Percentiles rank a stretch among this genome's conserved stretches.
Conservation (phyloP, 352 stramenopile species). For the Phytophthora europaea region DNA sequence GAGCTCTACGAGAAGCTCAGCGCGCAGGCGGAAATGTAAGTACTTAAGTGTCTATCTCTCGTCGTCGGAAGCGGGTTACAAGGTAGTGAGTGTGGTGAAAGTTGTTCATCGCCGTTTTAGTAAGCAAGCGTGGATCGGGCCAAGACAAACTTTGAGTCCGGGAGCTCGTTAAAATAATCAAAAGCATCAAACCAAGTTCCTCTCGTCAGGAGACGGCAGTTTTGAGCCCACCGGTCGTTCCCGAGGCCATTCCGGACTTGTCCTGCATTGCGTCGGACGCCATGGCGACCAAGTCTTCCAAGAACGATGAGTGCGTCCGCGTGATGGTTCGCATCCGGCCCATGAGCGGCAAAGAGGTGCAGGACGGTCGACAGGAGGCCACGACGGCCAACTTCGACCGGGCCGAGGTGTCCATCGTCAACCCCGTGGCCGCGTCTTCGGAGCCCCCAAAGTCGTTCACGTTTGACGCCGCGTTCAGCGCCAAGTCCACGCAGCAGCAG, state of each 20-base stretch:
- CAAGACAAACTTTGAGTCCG: slow-evolving; percentile 10
- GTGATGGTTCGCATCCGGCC: slow-evolving; percentile 97
- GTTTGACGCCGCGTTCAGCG: slow-evolving; percentile 97
- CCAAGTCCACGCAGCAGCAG: slow-evolving; percentile 94
- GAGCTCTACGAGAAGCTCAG: slow-evolving; percentile 66
- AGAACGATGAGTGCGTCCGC: slow-evolving; percentile 94
- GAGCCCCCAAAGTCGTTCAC: slow-evolving; percentile 96
- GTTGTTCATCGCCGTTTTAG: slow-evolving; percentile 17
- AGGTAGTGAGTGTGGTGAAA: slow-evolving; percentile 8
- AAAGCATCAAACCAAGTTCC: slow-evolving; percentile 1
- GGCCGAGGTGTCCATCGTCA: slow-evolving; percentile 91
- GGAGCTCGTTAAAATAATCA: slow-evolving; percentile 30
- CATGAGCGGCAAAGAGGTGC: slow-evolving; percentile 95
- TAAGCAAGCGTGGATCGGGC: slow-evolving; percentile 27
- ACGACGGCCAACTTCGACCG: slow-evolving; percentile 92
- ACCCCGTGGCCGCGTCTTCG: slow-evolving; percentile 71
- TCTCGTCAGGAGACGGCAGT: slow-evolving; percentile 11
- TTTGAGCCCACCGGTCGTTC: slow-evolving; percentile 2
- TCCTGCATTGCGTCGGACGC: neutral
- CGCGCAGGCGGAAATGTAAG: slow-evolving; percentile 44
- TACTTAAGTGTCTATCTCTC: slow-evolving; percentile 27
- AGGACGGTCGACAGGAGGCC: slow-evolving; percentile 90
- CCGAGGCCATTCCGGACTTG: neutral
- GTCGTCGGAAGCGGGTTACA: slow-evolving; percentile 29
- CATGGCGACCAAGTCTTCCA: slow-evolving; percentile 58